phyloP scores from a whole-genome alignment of 352 stramenopile species.

The Globisporangium nodosum region DNA sequence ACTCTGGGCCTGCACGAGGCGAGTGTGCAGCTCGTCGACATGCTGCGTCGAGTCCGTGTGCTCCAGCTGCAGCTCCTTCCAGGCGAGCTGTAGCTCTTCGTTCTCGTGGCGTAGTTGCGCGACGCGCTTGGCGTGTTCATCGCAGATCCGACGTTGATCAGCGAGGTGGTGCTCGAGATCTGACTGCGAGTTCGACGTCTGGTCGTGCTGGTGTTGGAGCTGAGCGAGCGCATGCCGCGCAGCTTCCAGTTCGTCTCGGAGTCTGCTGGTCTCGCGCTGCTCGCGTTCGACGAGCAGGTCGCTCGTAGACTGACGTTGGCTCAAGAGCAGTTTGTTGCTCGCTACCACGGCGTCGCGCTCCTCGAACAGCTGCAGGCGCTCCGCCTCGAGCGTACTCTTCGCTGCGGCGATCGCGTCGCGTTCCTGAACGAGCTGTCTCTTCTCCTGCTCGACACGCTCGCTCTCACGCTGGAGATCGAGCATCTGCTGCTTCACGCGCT shows the following conservation, averaged over 20 bases:
- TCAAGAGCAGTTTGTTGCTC: not conserved
- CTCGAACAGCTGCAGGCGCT: conserved; percentile 2
- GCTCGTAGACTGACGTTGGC: conserved; percentile 4
- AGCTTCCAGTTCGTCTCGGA: conserved; percentile 3
- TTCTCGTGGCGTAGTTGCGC: conserved; percentile 35
- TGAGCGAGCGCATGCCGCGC: conserved; percentile 10
- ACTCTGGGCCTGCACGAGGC: conserved; percentile 40
- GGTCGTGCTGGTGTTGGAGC: conserved; percentile 12
- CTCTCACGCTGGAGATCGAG: conserved; percentile 8
- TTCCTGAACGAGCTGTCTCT: conserved; percentile 15
- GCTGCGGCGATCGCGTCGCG: conserved; percentile 13
- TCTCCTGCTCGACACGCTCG: conserved; percentile 2
- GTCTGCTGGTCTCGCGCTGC: not conserved
- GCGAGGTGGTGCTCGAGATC: conserved; percentile 20
- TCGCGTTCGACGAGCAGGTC: conserved; percentile 4
- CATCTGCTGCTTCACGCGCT: conserved; percentile 7
- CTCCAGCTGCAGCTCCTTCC: conserved; percentile 46
- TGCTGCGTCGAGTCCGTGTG: conserved; percentile 41
- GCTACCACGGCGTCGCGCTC: conserved; percentile 5
- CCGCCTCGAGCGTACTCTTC: conserved; percentile 5
- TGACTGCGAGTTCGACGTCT: conserved; percentile 11
- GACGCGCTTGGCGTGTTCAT: conserved; percentile 19
- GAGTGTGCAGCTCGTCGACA: conserved; percentile 48
- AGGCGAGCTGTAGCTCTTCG: conserved; percentile 30
- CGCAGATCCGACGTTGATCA: conserved; percentile 15